Evolutionary conservation across 208 protist species (phyloP).

Genomic region (Trypanosoma conorhini): DNA sequence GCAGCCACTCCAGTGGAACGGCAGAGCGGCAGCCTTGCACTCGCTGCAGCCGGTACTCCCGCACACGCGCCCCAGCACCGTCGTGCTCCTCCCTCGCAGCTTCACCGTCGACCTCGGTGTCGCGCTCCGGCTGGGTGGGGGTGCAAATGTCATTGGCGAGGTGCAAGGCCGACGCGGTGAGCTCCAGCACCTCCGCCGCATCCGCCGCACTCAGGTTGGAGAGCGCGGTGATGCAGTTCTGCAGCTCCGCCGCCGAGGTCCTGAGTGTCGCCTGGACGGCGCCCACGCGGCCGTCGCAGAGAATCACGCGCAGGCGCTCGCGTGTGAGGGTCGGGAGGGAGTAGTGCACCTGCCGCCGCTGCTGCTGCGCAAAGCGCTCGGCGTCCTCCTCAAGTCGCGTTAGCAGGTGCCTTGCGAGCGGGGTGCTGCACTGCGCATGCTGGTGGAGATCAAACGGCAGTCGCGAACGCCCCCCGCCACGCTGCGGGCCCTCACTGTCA

Average conservation of each 20-base stretch:
- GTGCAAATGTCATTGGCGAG: constrained; percentile 35
- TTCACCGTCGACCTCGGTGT: no score
- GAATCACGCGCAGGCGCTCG: constrained; percentile 30
- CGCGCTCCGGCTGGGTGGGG: not conserved
- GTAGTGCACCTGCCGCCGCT: constrained; percentile 32
- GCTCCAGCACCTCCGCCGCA: constrained; percentile 26
- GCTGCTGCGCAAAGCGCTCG: constrained; percentile 50
- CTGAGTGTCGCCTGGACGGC: constrained; percentile 8
- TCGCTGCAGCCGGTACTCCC: constrained; percentile 34
- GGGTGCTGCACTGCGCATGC: constrained; percentile 45
- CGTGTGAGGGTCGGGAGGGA: constrained; percentile 40
- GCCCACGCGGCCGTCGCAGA: constrained; percentile 3
- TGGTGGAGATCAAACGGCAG: constrained; percentile 75
- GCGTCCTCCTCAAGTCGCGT: constrained; percentile 77
- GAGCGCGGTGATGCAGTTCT: constrained; percentile 30
- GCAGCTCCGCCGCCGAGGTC: constrained; percentile 25
- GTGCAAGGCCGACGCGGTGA: constrained; percentile 36
- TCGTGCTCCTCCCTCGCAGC: not conserved
- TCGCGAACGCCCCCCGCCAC: not conserved
- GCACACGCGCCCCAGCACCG: constrained; percentile 12
- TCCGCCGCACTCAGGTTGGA: constrained; percentile 32
- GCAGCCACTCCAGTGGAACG: constrained; percentile 64
- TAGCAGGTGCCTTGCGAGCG: constrained; percentile 76
- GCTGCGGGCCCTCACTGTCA: not conserved
- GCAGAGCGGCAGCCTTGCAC: constrained; percentile 28